Evolutionary conservation across 2,329 filamentous ascomycete genomes (phyloP).

Genomic region (Mycocentrospora acerina): DNA sequence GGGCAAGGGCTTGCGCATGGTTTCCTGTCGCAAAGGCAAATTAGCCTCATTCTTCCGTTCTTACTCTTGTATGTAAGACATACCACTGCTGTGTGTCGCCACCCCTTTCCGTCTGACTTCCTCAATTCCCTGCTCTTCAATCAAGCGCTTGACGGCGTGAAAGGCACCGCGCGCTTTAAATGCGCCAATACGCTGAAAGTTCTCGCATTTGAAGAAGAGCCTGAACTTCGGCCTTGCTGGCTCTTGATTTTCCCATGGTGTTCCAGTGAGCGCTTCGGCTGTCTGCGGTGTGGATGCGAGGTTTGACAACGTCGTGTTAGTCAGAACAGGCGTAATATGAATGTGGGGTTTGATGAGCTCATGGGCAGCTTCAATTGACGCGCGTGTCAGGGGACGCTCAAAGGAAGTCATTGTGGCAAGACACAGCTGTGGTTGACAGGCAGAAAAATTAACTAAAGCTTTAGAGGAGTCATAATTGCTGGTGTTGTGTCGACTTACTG

Average conservation of each 20-base stretch:
- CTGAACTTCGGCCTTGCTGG: constrained; percentile 66
- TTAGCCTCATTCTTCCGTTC: not conserved
- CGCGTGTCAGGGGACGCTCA: constrained; percentile 67
- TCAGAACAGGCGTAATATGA: constrained; percentile 81
- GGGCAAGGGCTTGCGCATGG: constrained; percentile 87
- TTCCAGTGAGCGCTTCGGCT: constrained; percentile 55
- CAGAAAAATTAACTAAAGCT: not conserved
- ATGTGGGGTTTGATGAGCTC: constrained; percentile 72
- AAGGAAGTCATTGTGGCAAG: constrained; percentile 4
- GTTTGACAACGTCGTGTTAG: constrained; percentile 70
- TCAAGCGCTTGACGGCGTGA: constrained; percentile 74
- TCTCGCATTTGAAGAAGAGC: constrained; percentile 96
- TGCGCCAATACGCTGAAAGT: constrained; percentile 83
- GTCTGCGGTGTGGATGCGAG: constrained; percentile 73
- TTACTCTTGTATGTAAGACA: constrained; percentile 7
- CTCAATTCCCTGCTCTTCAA: constrained; percentile 54
- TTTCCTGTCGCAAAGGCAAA: constrained; percentile 62
- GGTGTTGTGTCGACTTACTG: no score
- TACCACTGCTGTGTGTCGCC: constrained; percentile 87
- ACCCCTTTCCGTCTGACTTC: constrained; percentile 64
- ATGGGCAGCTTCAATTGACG: constrained; percentile 72
- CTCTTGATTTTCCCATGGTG: constrained; percentile 58
- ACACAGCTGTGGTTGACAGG: not conserved
- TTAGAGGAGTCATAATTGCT: constrained; percentile 9
- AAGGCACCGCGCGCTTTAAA: constrained; percentile 94